Evolutionary conservation across 495 filamentous ascomycete genomes (phyloP), one percentile per base, ranked within the genome.

Genomic region (Umbilicaria muhlenbergii): DNA sequence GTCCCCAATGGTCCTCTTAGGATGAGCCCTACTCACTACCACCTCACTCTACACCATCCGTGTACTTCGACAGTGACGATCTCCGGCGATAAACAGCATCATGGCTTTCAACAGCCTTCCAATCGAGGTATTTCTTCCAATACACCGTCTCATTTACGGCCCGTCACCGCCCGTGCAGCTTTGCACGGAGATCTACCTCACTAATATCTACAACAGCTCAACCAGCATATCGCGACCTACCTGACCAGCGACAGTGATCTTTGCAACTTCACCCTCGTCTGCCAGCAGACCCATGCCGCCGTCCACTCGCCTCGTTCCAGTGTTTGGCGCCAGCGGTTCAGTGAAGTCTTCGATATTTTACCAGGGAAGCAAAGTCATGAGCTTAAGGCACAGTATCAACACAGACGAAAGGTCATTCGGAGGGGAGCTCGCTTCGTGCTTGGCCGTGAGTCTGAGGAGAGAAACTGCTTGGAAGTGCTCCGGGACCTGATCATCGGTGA

Each of bases 311-410:
- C 21, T 18, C 38, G 45, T 12, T 51, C 48, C 10, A 36, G 58
- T 10, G 46, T 66, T 24, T 70, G 66, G 67, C 48, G 58, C 5
- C 18, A 16, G 18, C 51, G 58, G 0, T 70, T 64, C 44, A 24
- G 32, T 13, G 52, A 57, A 13, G 46, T 47, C 24, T 70, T 66
- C 34, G 66, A 70, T 28, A 5, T 60, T 7, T 51, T 52, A 7
- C 13, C 24, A 1, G 45, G 47, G 5, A 51, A 44, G 42, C 38
- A 17, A 8, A 50, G 52, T 2, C 11, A 14, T 1, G 55, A 64
- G n/a, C 19, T 68, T 16, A 55, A 50, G 36, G 36, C 42, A 0
- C 54, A 62, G 18, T 69, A 47, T 13, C 41, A 45, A 32, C 39
- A 45, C 19, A 41, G 45, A 12, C 32, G 34, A 12, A 24, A 34